These are phyloP conservation scores for Dicorynia guianensis DNA, from an alignment of 306 rosid species.

Conservation along the genomic window DNA sequence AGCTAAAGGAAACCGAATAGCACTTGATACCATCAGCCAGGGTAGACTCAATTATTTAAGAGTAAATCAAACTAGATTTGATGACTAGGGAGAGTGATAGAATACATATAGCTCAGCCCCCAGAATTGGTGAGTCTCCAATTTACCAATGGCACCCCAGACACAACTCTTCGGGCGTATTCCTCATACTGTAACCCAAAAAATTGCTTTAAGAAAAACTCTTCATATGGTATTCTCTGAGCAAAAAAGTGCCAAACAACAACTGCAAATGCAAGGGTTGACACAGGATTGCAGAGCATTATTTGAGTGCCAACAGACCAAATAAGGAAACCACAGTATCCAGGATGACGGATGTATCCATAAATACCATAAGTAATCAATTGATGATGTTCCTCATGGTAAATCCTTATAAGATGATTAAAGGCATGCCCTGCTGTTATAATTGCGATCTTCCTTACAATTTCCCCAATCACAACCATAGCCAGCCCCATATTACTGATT, in stretches of 20 bases:
- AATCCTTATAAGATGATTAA: conserved; percentile 79
- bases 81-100: conserved; percentile 10
- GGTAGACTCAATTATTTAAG: conserved; percentile 10
- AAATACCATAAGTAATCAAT: conserved; percentile 77
- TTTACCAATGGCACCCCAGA: conserved; percentile 89
- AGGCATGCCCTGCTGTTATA: conserved; percentile 76
- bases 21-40: conserved; percentile 23
- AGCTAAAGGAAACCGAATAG: conserved; percentile 4
- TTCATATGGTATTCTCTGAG: conserved; percentile 70
- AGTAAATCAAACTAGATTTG: conserved; percentile 24
- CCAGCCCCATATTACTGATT: conserved; percentile 69
- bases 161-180: conserved; percentile 62
- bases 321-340: conserved; percentile 82
- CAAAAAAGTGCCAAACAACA: conserved; percentile 77
- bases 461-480: conserved; percentile 75
- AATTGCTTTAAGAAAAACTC: conserved; percentile 78
- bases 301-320: conserved; percentile 92
- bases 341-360: conserved; percentile 79
- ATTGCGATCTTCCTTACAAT: conserved; percentile 71
- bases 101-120: conserved; percentile 24
- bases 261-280: conserved; percentile 67
- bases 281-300: conserved; percentile 93
- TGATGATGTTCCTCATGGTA: conserved; percentile 62
- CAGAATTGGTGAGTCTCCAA: conserved; percentile 33
- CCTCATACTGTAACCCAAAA: conserved; percentile 68